Base-by-base conservation (phyloP, 495 filamentous ascomycete genomes). In the Aspergillus asperescens region DNA sequence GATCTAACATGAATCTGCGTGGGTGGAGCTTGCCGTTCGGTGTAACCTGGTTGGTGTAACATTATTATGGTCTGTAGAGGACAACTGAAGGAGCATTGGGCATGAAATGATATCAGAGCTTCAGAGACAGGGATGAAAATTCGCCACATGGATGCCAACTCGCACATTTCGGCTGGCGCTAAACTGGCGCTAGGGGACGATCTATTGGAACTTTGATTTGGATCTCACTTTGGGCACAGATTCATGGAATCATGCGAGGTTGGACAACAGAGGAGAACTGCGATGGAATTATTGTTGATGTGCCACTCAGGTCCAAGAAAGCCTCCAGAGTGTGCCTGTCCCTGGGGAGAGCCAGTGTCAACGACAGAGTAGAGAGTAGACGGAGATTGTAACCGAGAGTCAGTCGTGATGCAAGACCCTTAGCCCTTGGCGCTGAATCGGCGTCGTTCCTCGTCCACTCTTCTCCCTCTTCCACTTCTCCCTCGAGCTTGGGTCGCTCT, bases 61-160 rank as follows among this genome's bases (percentile, higher is more conserved):
- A 7, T n/a, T 25, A 2, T 42, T 13, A 7, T n/a, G n/a, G n/a
- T n/a, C n/a, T n/a, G n/a, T n/a, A 42, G 10, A 27, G 22, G 20
- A 20, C 20, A 15, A 27, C 25, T 25, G 19, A 22, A 3, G 22
- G 25, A 28, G 25, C 25, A 13, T 23, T 41, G 20, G 10, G 12
- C 9, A 24, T 29, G 41, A 15, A 10, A 31, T 31, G 42, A 46
- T 46, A 18, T 31, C 25, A 46, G 42, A 29, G 23, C 6, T 31
- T 23, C 19, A 40, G 37, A 19, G 8, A 40, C 8, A 19, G 37
- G 37, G 7, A 3, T 12, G 37, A 20, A 27, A 23, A 24, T 32
- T 46, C 16, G 42, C 42, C 42, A 46, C 42, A 31, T 31, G 42
- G 27, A 46, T 31, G 27, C 42, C 23, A 22, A 46, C 19, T 46